These are phyloP conservation scores for Trichosporon sp. DNA, from an alignment of 1,284 basidiomycete species.

Conservation along the genomic window DNA sequence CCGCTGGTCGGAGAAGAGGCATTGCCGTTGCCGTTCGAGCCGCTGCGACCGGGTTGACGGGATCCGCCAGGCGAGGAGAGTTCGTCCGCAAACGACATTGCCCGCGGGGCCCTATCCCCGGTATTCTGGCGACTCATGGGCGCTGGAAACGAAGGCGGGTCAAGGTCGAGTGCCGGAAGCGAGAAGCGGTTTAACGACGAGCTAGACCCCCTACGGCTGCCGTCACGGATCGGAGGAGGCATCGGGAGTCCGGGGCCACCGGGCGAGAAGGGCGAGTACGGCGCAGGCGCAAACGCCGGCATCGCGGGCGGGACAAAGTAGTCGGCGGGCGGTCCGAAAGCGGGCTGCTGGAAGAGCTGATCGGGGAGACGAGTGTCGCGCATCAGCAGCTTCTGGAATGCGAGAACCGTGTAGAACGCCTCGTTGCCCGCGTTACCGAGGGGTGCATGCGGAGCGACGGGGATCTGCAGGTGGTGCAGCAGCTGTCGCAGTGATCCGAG, in stretches of 20 bases:
- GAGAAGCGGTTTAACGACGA: constrained; percentile 17
- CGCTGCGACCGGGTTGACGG: constrained; percentile 3
- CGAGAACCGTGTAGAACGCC: constrained; percentile 47
- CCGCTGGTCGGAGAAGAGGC: neutral
- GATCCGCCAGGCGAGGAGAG: neutral
- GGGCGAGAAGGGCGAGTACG: constrained; percentile 8
- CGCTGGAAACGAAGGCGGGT: constrained; percentile 19
- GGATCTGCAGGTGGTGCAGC: constrained; percentile 43
- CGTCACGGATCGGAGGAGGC: constrained; percentile 17
- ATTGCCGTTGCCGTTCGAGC: neutral
- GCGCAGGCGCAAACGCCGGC: neutral
- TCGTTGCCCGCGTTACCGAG: constrained; percentile 49
- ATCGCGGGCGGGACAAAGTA: constrained; percentile 6
- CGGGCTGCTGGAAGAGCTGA: constrained; percentile 25
- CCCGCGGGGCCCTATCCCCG: constrained; percentile 10
- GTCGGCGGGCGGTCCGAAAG: constrained; percentile 4
- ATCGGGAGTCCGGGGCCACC: constrained; percentile 17
- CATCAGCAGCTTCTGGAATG: constrained; percentile 48
- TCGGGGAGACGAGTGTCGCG: constrained; percentile 40
- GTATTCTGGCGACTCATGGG: constrained; percentile 16
- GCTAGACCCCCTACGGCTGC: constrained; percentile 10
- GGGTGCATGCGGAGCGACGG: constrained; percentile 40
- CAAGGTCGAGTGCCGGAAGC: constrained; percentile 11
- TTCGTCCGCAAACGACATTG: constrained; percentile 8
- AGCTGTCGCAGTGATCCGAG: constrained; percentile 35